phyloP scores from a whole-genome alignment of 2,329 filamentous ascomycete genomes.

The Apiospora malaysiana region DNA sequence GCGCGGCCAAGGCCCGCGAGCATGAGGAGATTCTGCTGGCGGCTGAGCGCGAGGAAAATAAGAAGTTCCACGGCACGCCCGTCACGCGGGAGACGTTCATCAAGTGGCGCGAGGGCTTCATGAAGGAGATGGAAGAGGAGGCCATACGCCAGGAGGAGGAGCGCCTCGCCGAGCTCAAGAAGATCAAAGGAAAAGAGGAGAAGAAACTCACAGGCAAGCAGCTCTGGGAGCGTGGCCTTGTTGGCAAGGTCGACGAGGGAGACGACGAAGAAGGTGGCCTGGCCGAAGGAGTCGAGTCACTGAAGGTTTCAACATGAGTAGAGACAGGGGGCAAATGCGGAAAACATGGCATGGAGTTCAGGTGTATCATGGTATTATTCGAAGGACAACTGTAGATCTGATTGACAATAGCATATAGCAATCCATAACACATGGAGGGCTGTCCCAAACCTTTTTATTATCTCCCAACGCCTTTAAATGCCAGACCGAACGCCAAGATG shows the following conservation, averaged over 20 bases:
- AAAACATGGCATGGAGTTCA: conserved; percentile 24
- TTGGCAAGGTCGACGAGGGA: conserved; percentile 68
- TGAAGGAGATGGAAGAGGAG: conserved; percentile 79
- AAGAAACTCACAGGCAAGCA: conserved; percentile 75
- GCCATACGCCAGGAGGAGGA: conserved; percentile 74
- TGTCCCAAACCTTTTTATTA: conserved; percentile 17
- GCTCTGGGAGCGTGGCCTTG: conserved; percentile 79
- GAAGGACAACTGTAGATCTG: conserved; percentile 10
- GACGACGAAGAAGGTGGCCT: conserved; percentile 65
- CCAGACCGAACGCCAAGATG: conserved; percentile 19
- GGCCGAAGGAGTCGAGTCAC: conserved; percentile 68
- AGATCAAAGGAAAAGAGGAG: conserved; percentile 76
- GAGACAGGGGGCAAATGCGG: conserved; percentile 5
- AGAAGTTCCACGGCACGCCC: conserved; percentile 90
- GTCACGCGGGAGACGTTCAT: conserved; percentile 89
- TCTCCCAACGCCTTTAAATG: conserved; percentile 22
- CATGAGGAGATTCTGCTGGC: conserved; percentile 61
- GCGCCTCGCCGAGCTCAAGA: conserved; percentile 81
- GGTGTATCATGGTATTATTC: conserved; percentile 21
- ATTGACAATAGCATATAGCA: conserved; percentile 9
- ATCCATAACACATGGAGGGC: neutral
- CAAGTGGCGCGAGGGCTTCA: conserved; percentile 80
- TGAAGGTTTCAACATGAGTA: conserved; percentile 68
- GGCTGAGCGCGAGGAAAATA: conserved; percentile 89
- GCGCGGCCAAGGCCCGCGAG: conserved; percentile 64